Percentiles rank a stretch among this genome's conserved stretches.
These are phyloP conservation scores for Agrostemma githago DNA, from an alignment of 148 eudicot genomes.

Conservation along the genomic window DNA sequence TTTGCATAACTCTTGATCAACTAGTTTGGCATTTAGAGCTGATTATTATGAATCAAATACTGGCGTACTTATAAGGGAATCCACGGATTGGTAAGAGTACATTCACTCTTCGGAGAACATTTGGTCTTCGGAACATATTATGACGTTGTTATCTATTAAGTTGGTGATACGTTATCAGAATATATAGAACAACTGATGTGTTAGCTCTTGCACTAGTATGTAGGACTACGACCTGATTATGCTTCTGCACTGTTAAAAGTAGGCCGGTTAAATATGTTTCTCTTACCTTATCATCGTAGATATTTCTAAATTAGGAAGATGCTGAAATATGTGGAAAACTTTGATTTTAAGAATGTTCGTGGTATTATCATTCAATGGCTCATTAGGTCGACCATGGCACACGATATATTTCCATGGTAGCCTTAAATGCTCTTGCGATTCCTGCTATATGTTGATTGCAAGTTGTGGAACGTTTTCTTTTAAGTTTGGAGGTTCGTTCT, in stretches of 20 bases:
- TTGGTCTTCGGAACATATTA: neutral
- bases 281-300: neutral
- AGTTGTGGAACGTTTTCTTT: neutral
- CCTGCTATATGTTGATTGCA: neutral
- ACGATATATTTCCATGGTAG: neutral
- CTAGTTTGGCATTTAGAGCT: neutral
- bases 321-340: neutral
- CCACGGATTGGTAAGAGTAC: neutral
- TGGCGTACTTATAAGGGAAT: neutral
- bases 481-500: neutral
- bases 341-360: constrained; percentile 5
- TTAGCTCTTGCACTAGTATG: neutral
- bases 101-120: neutral
- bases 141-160: neutral
- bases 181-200: constrained; percentile 10
- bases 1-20: neutral
- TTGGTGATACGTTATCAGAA: neutral
- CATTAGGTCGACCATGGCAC: neutral
- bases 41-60: neutral
- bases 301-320: neutral
- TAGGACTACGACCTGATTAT: neutral
- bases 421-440: neutral
- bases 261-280: neutral
- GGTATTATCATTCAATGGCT: neutral
- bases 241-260: neutral